phyloP scores from a whole-genome alignment of 345 rosid genomes.

The Pelargonium nanum region DNA sequence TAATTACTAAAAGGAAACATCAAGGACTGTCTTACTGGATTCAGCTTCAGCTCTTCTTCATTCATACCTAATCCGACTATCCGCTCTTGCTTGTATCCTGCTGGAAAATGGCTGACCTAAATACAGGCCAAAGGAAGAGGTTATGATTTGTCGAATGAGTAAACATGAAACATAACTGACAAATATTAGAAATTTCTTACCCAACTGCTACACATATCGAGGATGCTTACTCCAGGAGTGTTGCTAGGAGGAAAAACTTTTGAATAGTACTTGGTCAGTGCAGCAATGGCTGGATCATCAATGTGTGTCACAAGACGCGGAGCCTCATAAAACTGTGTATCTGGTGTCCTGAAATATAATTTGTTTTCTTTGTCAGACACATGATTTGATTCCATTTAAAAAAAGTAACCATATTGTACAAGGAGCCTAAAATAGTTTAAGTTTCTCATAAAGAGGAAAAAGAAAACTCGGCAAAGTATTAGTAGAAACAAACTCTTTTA shows the following conservation, averaged over 20 bases:
- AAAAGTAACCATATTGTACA: not conserved
- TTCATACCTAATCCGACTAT: slow-evolving; percentile 81
- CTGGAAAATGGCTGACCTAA: slow-evolving; percentile 87
- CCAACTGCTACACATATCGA: slow-evolving; percentile 98
- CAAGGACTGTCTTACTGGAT: slow-evolving; percentile 35
- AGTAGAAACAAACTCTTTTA: not conserved
- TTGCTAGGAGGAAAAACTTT: slow-evolving; percentile 68
- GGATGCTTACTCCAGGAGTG: slow-evolving; percentile 68
- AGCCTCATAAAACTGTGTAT: slow-evolving; percentile 60
- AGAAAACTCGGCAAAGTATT: not conserved
- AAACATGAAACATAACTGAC: not conserved
- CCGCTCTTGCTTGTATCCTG: slow-evolving; percentile 76
- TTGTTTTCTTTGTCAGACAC: not conserved
- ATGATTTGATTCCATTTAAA: not conserved
- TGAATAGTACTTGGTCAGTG: slow-evolving; percentile 69
- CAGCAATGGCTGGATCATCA: slow-evolving; percentile 84
- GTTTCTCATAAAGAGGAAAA: not conserved
- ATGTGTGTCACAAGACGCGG: slow-evolving; percentile 89
- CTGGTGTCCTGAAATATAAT: slow-evolving; percentile 49
- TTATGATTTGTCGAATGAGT: slow-evolving; percentile 1
- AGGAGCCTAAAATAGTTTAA: not conserved
- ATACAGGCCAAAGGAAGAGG: slow-evolving; percentile 5
- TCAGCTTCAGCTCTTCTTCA: slow-evolving; percentile 71
- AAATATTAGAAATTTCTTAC: slow-evolving; percentile 25
- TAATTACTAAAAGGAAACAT: not conserved